Evolutionary conservation across 164 flowering plant genomes (phyloP), one percentile per base, ranked within the genome.

Genomic region (Euptelea pleiosperma): DNA sequence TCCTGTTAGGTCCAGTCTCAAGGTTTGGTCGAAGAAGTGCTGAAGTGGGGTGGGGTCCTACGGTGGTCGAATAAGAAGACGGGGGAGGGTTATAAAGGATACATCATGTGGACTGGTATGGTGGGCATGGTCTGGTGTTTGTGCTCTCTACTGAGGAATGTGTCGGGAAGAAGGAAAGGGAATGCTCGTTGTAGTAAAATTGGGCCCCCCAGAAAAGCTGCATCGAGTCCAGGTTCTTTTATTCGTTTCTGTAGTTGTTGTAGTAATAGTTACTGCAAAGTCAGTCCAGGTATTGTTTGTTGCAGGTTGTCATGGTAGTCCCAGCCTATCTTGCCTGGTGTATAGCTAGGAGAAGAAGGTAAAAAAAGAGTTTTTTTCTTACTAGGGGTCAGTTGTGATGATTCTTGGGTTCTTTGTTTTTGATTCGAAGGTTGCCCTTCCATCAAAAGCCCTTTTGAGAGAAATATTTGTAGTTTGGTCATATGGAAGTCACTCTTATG

Each of bases 251-350:
- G 18, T 10, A 6, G n/a, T 44, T 22, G 28, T 44, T 21, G 48
- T 21, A 4, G n/a, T 41, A 6, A 19, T 43, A 19, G 26, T 8
- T 44, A 6, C 21, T 2, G 22, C 44, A 14, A 41, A 41, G 18
- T 47, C 29, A 1, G 15, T 25, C 6, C 15, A 10, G 11, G 51
- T 47, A 25, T 47, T 47, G 29, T 25, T 44, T 47, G 6, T 11
- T 47, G 31, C n/a, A 4, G 51, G 51, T 30, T 47, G 31, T 10
- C 25, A 2, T 12, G 15, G 29, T 2, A 42, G 22, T 42, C 45
- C 21, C 21, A 42, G 18, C 45, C 19, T 48, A 28, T 48, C 8
- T 48, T 48, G 52, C 52, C 52, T 48, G 52, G 52, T 48, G 34
- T 48, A 48, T 45, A 45, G 19, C 49, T 12, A 28, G 52, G 19